A percentile compares a stretch with the other conserved stretches of the same genome.
Evolutionary conservation across 1,139 yeast genomes (phyloP).

Genomic region (Debaryomyces coudertii): DNA sequence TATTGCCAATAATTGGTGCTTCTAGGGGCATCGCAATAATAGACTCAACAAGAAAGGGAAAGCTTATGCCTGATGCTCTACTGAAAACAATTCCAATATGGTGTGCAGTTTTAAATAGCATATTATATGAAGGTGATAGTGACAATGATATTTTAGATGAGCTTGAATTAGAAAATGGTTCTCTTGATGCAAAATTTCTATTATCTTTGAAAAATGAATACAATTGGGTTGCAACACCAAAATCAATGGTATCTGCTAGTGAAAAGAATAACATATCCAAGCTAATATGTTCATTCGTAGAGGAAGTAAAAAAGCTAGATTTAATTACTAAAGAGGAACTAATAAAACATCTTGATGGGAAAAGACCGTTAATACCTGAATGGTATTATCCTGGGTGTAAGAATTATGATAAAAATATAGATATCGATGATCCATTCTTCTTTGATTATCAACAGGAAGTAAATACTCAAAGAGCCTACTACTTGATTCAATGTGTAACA

Average conservation of each 20-base stretch:
- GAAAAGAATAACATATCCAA: conserved; percentile 59
- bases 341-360: conserved; percentile 24
- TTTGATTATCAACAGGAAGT: neutral
- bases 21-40: conserved; percentile 61
- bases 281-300: conserved; percentile 53
- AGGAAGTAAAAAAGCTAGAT: conserved; percentile 43
- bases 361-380: conserved; percentile 61
- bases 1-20: conserved; percentile 50
- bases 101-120: conserved; percentile 77
- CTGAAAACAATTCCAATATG: conserved; percentile 88
- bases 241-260: conserved; percentile 54
- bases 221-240: conserved; percentile 52
- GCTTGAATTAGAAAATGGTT: conserved; percentile 20
- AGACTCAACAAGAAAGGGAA: conserved; percentile 86
- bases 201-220: conserved; percentile 14
- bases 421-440: conserved; percentile 1
- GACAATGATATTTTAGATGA: conserved; percentile 13
- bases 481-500: conserved; percentile 54
- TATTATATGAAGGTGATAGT: conserved; percentile 42
- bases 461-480: conserved; percentile 9
- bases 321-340: conserved; percentile 40
- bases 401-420: neutral
- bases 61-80: conserved; percentile 81
- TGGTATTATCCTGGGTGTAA: conserved; percentile 68
- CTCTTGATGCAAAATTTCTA: conserved; percentile 17